Evolutionary conservation across 2,329 filamentous ascomycete species (phyloP).

Genomic region (Hypoxylon sp.): DNA sequence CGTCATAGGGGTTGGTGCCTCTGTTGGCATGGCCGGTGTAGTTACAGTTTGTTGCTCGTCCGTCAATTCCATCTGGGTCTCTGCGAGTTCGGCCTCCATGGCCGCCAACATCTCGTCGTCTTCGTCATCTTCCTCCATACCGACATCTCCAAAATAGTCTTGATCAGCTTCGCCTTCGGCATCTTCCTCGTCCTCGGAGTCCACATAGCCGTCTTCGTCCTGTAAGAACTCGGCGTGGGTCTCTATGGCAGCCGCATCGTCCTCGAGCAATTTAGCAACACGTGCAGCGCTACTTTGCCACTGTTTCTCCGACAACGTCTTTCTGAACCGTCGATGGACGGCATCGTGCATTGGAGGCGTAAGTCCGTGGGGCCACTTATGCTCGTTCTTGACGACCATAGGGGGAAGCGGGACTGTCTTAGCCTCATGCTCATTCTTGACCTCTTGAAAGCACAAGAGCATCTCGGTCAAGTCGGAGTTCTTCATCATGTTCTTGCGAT

Average conservation of each 20-base stretch:
- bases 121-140: conserved; percentile 53
- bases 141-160: conserved; percentile 60
- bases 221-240: conserved; percentile 77
- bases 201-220: conserved; percentile 59
- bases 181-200: conserved; percentile 56
- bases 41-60: conserved; percentile 50
- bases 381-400: conserved; percentile 74
- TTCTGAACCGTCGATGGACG: conserved; percentile 84
- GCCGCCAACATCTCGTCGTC: conserved; percentile 62
- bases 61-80: conserved; percentile 40
- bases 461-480: conserved; percentile 91
- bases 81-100: conserved; percentile 66
- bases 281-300: conserved; percentile 88
- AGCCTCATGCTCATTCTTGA: conserved; percentile 77
- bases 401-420: conserved; percentile 76
- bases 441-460: conserved; percentile 81
- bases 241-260: conserved; percentile 74
- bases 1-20: conserved; percentile 63
- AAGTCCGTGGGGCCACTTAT: conserved; percentile 86
- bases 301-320: conserved; percentile 84
- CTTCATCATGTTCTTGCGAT: conserved; percentile 89
- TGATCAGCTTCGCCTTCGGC: conserved; percentile 68
- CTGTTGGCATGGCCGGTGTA: conserved; percentile 61
- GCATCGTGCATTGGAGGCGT: conserved; percentile 92
- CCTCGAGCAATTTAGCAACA: conserved; percentile 79